A percentile compares a stretch with the other conserved stretches of the same genome.
These are phyloP conservation scores for Fraxinus sp. DNA, from an alignment of 305 asterid genomes.

Conservation along the genomic window DNA sequence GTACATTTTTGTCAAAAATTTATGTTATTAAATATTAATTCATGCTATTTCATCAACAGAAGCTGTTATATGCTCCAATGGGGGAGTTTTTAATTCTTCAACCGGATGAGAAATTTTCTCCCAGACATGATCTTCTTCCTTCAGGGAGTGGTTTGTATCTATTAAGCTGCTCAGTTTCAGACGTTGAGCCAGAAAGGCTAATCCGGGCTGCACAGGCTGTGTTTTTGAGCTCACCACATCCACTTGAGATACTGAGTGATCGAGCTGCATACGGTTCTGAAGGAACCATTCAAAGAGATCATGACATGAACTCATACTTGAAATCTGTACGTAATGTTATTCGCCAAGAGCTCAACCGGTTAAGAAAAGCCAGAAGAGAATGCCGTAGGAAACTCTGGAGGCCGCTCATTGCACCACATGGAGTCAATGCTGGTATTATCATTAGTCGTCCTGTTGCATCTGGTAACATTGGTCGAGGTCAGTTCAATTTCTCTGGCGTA, in stretches of 20 bases:
- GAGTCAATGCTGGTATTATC: constrained; percentile 44
- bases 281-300: constrained; percentile 83
- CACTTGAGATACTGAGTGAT: constrained; percentile 86
- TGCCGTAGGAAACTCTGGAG: constrained; percentile 65
- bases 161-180: constrained; percentile 44
- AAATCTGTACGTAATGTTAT: constrained; percentile 62
- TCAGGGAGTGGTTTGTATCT: constrained; percentile 82
- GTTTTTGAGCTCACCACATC: constrained; percentile 85
- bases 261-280: constrained; percentile 85
- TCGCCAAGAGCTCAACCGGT: constrained; percentile 60
- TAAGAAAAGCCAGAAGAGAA: constrained; percentile 54
- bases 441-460: constrained; percentile 31
- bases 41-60: constrained; percentile 41
- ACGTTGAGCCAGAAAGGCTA: constrained; percentile 56
- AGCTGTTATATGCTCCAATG: constrained; percentile 70
- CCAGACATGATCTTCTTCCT: constrained; percentile 85
- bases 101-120: constrained; percentile 77
- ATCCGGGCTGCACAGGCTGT: constrained; percentile 56
- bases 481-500: constrained; percentile 55
- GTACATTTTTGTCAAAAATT: background rate
- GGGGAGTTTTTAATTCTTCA: constrained; percentile 87
- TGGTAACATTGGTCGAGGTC: constrained; percentile 40
- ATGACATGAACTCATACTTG: constrained; percentile 72
- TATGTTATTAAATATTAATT: background rate
- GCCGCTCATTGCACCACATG: constrained; percentile 56